Conservation (phyloP, 1,284 basidiomycete genomes). For the Ceratobasidium sp. region DNA sequence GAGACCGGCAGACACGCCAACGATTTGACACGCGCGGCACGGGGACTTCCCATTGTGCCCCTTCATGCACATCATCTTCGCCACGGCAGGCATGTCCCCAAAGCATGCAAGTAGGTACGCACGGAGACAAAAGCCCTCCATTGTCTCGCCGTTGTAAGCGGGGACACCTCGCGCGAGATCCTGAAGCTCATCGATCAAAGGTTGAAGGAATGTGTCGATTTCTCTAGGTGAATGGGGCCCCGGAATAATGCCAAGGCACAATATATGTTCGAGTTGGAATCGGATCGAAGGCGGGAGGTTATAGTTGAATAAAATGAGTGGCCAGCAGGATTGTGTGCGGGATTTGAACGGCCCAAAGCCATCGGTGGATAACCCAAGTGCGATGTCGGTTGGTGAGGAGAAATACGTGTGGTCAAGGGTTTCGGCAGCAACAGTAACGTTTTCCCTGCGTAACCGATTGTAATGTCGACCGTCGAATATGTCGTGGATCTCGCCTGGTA, state of each 20-base stretch:
- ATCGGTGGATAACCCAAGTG: constrained; percentile 27
- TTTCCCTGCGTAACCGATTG: neutral
- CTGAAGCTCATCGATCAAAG: constrained; percentile 31
- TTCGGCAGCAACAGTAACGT: constrained; percentile 19
- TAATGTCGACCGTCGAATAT: constrained; percentile 44
- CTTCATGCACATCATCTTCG: constrained; percentile 45
- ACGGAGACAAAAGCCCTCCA: constrained; percentile 21
- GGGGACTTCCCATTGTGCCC: constrained; percentile 45
- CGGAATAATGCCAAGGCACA: constrained; percentile 40
- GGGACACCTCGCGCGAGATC: constrained; percentile 29
- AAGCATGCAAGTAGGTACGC: constrained; percentile 28
- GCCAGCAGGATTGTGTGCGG: constrained; percentile 26
- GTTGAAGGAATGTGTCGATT: constrained; percentile 20
- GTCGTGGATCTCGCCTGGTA: constrained; percentile 17
- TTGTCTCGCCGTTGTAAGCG: constrained; percentile 21
- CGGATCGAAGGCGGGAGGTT: constrained; percentile 33
- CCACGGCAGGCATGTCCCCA: constrained; percentile 48
- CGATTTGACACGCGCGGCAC: constrained; percentile 44
- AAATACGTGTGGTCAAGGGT: constrained; percentile 37
- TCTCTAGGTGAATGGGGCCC: constrained; percentile 32
- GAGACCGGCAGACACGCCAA: neutral
- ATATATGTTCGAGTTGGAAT: constrained; percentile 3
- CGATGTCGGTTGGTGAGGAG: constrained; percentile 21
- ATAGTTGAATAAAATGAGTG: constrained; percentile 30
- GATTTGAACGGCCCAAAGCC: constrained; percentile 44